These are phyloP conservation scores for Ministeria vibrans DNA, from an alignment of 78 protist species.

Conservation along the genomic window DNA sequence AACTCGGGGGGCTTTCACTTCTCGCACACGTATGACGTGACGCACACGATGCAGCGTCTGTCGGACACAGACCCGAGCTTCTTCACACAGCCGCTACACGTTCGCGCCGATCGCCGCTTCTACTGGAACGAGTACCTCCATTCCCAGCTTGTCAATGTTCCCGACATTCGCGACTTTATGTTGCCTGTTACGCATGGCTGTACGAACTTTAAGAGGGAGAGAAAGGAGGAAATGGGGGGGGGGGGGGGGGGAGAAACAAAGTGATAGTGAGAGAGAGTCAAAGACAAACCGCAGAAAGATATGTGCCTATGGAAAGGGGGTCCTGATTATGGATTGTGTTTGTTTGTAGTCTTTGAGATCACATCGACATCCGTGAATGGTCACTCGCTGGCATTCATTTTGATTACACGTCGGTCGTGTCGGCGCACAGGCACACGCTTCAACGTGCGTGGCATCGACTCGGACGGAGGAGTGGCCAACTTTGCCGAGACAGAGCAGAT, in stretches of 20 bases:
- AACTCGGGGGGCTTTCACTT: conserved; percentile 32
- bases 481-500: conserved; percentile 74
- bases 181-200: conserved; percentile 11
- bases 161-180: neutral
- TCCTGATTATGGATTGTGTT: no score
- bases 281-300: no score
- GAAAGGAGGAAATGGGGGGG: no score
- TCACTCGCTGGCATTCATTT: no score
- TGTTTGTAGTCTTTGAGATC: no score
- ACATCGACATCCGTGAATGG: no score
- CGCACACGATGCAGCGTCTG: conserved; percentile 46
- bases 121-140: conserved; percentile 37
- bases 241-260: no score
- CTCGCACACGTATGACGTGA: conserved; percentile 43
- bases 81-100: conserved; percentile 18
- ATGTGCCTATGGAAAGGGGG: no score
- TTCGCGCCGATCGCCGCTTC: conserved; percentile 40
- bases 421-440: conserved; percentile 73
- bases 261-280: no score
- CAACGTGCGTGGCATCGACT: conserved; percentile 74
- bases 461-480: conserved; percentile 77
- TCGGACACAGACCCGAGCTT: neutral
- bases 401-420: conserved; percentile 44
- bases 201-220: no score
- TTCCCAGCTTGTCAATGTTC: neutral